Conservation (phyloP, 306 rosid genomes). For the Vigna nakashimae region DNA sequence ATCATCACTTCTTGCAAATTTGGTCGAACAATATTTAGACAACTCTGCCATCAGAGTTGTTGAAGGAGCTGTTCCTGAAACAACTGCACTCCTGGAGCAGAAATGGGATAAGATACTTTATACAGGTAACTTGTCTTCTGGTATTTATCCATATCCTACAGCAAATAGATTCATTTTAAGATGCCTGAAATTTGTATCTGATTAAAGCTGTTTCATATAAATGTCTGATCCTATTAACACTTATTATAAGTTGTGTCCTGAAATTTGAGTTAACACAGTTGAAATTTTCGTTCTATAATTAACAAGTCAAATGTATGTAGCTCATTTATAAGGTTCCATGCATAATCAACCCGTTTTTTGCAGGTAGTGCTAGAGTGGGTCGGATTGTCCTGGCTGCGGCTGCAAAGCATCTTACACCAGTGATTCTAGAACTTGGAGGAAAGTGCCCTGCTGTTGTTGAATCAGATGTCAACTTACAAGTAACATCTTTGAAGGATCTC, state of each 20-base stretch:
- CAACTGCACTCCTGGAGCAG: slow-evolving; percentile 77
- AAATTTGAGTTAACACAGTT: slow-evolving; percentile 10
- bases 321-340: slow-evolving; percentile 33
- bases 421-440: slow-evolving; percentile 84
- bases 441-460: slow-evolving; percentile 91
- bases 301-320: slow-evolving; percentile 8
- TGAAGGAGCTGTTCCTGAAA: slow-evolving; percentile 84
- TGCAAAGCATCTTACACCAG: slow-evolving; percentile 89
- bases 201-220: slow-evolving; percentile 1
- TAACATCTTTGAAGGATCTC: slow-evolving; percentile 37
- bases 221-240: slow-evolving; percentile 10
- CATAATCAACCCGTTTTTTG: slow-evolving; percentile 26
- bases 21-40: slow-evolving; percentile 64
- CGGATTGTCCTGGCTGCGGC: slow-evolving; percentile 97
- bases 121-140: slow-evolving; percentile 58
- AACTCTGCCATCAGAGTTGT: slow-evolving; percentile 72
- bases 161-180: background rate
- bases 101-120: slow-evolving; percentile 92
- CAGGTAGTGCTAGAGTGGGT: slow-evolving; percentile 88
- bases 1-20: slow-evolving; percentile 61
- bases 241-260: slow-evolving; percentile 16
- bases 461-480: slow-evolving; percentile 74
- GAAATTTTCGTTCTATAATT: slow-evolving; percentile 9
- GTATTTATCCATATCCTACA: slow-evolving; percentile 9
- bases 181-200: slow-evolving; percentile 4